A percentile compares a stretch with the other conserved stretches of the same genome.
Evolutionary conservation across 2,329 filamentous ascomycete species (phyloP).

Genomic region (Calonectria henricotiae): DNA sequence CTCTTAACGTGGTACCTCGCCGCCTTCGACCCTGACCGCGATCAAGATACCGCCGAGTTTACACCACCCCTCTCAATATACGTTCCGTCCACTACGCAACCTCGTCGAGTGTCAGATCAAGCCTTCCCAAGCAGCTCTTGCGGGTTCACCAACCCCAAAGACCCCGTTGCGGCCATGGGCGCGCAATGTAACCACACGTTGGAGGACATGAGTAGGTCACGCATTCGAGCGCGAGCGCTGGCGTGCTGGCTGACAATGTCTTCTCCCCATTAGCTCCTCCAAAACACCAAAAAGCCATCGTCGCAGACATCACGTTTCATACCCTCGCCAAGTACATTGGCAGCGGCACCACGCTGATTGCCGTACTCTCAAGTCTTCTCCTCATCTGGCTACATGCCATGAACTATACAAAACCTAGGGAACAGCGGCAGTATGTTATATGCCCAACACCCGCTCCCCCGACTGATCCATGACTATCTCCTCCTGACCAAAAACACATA

Average conservation of each 20-base stretch:
- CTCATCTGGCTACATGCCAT: constrained; percentile 73
- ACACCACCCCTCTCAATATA: not conserved
- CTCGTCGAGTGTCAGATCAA: not conserved
- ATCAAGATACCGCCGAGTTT: not conserved
- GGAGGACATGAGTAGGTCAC: constrained; percentile 63
- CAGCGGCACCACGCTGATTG: constrained; percentile 66
- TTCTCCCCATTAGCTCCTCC: constrained; percentile 26
- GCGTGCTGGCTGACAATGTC: not conserved
- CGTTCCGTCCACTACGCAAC: too few species aligned
- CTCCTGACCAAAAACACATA: constrained; percentile 55
- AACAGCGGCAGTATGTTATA: constrained; percentile 70
- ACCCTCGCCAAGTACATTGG: constrained; percentile 69
- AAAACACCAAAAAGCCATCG: constrained; percentile 54
- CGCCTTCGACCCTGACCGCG: not conserved
- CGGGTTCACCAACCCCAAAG: constrained; percentile 7
- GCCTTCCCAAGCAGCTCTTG: not conserved
- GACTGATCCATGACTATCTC: not conserved
- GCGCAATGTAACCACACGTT: constrained; percentile 63
- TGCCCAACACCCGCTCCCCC: not conserved
- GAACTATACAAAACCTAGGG: constrained; percentile 74
- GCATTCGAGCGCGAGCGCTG: constrained; percentile 23
- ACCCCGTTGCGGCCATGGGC: constrained; percentile 53
- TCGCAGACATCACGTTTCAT: constrained; percentile 70
- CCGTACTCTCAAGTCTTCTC: constrained; percentile 70
- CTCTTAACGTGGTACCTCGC: not conserved